Conservation (phyloP, 371 early-diverging fungal genomes). For the Apophysomyces trapeziformis region DNA sequence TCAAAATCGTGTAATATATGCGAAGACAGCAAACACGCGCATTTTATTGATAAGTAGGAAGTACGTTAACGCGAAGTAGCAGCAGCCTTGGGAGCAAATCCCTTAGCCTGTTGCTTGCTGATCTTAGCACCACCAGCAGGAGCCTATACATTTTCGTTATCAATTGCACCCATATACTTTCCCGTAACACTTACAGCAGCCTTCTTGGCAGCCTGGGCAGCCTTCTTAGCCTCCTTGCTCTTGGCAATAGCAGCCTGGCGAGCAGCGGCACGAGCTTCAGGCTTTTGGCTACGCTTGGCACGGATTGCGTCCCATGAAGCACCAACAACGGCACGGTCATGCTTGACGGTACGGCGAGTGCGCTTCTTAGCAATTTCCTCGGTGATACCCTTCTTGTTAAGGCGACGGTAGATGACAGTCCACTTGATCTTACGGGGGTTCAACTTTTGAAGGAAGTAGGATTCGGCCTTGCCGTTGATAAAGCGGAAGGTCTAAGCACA, state of each 20-base stretch:
- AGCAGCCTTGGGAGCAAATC: slow-evolving; percentile 83
- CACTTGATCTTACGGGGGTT: slow-evolving; percentile 98
- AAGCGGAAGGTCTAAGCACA: slow-evolving; percentile 88
- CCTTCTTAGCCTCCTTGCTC: slow-evolving; percentile 89
- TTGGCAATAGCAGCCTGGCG: slow-evolving; percentile 86
- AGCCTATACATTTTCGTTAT: neutral
- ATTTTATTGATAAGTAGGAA: slow-evolving; percentile 3
- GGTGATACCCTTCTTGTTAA: slow-evolving; percentile 98
- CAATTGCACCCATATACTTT: neutral
- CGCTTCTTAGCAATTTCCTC: slow-evolving; percentile 97
- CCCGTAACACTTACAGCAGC: slow-evolving; percentile 25
- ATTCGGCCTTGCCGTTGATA: slow-evolving; percentile 94
- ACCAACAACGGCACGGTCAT: slow-evolving; percentile 95
- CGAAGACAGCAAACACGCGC: slow-evolving; percentile 5
- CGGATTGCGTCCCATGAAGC: slow-evolving; percentile 94
- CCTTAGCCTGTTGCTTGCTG: slow-evolving; percentile 89
- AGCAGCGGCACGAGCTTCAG: slow-evolving; percentile 92
- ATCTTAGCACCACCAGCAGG: slow-evolving; percentile 65
- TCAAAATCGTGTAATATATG: neutral
- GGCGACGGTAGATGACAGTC: slow-evolving; percentile 96
- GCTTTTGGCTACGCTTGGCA: slow-evolving; percentile 95
- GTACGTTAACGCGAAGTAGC: slow-evolving; percentile 86
- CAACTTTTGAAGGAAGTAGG: slow-evolving; percentile 93
- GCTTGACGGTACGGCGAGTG: slow-evolving; percentile 93
- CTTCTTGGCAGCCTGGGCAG: slow-evolving; percentile 84